Conservation (phyloP, 148 eudicot species). For the Rhododendron williamsianum region DNA sequence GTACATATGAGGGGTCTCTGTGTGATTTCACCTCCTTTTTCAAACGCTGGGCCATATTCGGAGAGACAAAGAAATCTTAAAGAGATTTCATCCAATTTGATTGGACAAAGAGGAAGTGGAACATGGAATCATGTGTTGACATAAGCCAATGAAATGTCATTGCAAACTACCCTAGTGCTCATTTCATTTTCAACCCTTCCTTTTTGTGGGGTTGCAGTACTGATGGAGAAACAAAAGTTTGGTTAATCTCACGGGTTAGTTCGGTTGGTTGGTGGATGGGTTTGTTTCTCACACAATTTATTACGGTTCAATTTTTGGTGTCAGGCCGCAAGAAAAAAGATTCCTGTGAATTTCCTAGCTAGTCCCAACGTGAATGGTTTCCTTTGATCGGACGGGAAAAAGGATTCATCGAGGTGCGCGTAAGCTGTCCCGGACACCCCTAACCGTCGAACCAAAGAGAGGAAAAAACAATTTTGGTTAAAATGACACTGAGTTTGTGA, state of each 20-base stretch:
- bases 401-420: too few relatives aligned
- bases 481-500: background rate
- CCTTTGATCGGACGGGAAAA: background rate
- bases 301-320: background rate
- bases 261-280: background rate
- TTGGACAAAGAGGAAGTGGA: constrained; percentile 4
- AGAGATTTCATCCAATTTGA: constrained; percentile 5
- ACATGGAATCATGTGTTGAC: constrained; percentile 6
- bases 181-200: background rate
- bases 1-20: too few relatives aligned
- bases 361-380: too few relatives aligned
- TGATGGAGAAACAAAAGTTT: background rate
- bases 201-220: background rate
- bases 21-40: background rate
- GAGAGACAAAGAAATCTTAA: constrained; percentile 4
- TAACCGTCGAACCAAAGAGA: background rate
- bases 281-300: too few relatives aligned
- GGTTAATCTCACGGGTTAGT: background rate
- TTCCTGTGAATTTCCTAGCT: too few relatives aligned
- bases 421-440: background rate
- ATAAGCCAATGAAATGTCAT: constrained; percentile 4
- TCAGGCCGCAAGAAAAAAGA: background rate
- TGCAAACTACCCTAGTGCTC: background rate
- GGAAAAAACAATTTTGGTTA: background rate
- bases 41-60: background rate